These are phyloP conservation scores for Scutellaria minor DNA, from an alignment of 257 asterid genomes.

Conservation along the genomic window DNA sequence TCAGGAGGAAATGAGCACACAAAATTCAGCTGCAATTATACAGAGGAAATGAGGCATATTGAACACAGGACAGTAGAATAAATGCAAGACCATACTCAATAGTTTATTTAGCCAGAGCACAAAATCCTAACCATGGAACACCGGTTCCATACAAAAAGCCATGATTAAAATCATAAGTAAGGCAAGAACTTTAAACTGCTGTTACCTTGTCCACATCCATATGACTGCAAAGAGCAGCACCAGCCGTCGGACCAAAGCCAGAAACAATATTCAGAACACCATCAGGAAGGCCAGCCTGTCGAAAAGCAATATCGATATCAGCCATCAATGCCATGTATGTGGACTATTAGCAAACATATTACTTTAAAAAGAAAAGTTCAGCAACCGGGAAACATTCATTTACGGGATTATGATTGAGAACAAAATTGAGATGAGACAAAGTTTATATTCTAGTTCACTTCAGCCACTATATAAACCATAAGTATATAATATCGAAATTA, in stretches of 20 bases:
- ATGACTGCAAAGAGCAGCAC: constrained; percentile 93
- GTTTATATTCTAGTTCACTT: constrained; percentile 20
- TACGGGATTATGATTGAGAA: background rate
- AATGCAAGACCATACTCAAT: background rate
- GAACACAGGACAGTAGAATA: background rate
- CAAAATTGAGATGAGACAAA: constrained; percentile 1
- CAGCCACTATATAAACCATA: background rate
- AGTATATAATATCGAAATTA: background rate
- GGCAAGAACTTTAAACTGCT: constrained; percentile 24
- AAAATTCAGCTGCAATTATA: constrained; percentile 13
- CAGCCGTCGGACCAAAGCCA: constrained; percentile 94
- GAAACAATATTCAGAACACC: constrained; percentile 90
- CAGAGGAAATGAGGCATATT: constrained; percentile 8
- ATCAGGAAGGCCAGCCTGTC: constrained; percentile 94
- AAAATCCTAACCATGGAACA: constrained; percentile 12
- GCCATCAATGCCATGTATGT: background rate
- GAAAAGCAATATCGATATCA: constrained; percentile 27
- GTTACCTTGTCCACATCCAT: constrained; percentile 98
- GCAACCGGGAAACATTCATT: background rate
- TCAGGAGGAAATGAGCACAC: background rate
- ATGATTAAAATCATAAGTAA: constrained; percentile 7
- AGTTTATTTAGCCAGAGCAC: background rate
- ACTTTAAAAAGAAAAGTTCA: background rate
- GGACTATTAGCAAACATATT: background rate
- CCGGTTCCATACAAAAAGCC: background rate